Base-by-base conservation (phyloP, 768 basidiomycete genomes). In the Butyriboletus loyo region DNA sequence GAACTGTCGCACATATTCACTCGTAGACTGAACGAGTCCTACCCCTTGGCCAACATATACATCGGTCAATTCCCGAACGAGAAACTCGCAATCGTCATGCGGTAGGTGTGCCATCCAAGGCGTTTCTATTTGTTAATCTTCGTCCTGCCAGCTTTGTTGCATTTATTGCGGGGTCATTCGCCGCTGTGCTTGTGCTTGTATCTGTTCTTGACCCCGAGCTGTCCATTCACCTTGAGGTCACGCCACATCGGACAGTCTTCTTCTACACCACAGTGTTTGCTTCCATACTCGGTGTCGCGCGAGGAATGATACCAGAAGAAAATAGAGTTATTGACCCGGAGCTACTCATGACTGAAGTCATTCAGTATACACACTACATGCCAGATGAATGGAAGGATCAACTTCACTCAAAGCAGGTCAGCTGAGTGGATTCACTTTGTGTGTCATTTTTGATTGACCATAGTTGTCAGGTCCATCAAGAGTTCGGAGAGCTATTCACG, bases 31-130 rank as follows among this genome's bases (percentile, higher is more conserved):
- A 86, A 93, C 57, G 85, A 91, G 64, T 93, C 91, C 50, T 92
- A 95, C 60, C 92, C 92, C 0, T 73, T 85, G 10, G 90, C 97
- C 11, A 93, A 87, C 67, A 88, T 93, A 78, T 99, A 98, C 67
- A 93, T 98, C 55, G 92, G 92, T 22, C 97, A 98, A 65, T 99
- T 97, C 66, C 97, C 97, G 0, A 98, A 98, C 61, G 94, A 94
- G 64, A 89, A 95, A 64, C 76, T 93, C 19, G 87, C 93, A 0
- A 72, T 97, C 31, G 77, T 94, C 55, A 91, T 95, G 82, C 84
- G 93, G 94, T 95, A 62, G 35, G 85, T 67, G 32, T 47, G 30
- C 34, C 24, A 24, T 58, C 31, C 15, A 45, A 13, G 19, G 15
- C 13, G 38, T 31, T 37, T n/a, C n/a, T 7, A 13, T 6, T 39